Evolutionary conservation across 805 yeast species (phyloP).

Genomic region (Ogataea saltuana): DNA sequence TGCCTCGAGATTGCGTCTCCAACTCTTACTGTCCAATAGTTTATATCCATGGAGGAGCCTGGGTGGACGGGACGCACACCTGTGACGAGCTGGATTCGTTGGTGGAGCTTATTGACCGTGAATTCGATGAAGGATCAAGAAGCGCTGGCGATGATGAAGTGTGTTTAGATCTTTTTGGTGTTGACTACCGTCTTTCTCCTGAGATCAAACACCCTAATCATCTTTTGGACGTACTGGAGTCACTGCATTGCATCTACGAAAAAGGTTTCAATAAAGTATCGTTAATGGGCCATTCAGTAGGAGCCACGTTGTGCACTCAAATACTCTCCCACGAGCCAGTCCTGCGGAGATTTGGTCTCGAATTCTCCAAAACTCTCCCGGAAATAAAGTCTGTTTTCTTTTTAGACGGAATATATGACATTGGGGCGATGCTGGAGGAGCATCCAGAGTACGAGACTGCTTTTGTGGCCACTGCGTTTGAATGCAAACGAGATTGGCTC

Average conservation of each 20-base stretch:
- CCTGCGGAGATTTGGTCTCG: conserved; percentile 7
- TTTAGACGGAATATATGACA: conserved; percentile 72
- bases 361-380: conserved; percentile 19
- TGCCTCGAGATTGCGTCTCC: conserved; percentile 5
- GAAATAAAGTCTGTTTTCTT: conserved; percentile 36
- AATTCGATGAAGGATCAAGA: conserved; percentile 5
- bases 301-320: conserved; percentile 67
- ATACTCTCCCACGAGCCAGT: conserved; percentile 34
- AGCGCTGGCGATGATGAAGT: neutral
- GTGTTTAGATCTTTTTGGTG: conserved; percentile 35
- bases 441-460: conserved; percentile 53
- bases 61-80: conserved; percentile 73
- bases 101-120: conserved; percentile 23
- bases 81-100: conserved; percentile 51
- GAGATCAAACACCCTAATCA: conserved; percentile 62
- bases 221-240: conserved; percentile 52
- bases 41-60: conserved; percentile 86
- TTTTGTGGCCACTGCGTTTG: conserved; percentile 64
- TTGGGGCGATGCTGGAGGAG: conserved; percentile 51
- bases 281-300: conserved; percentile 77
- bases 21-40: conserved; percentile 33
- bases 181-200: conserved; percentile 71
- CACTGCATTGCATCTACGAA: conserved; percentile 35
- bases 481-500: conserved; percentile 18
- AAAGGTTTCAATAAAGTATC: conserved; percentile 29